Evolutionary conservation across 2,329 filamentous ascomycete genomes (phyloP).

Genomic region (Fusarium veterinarium): DNA sequence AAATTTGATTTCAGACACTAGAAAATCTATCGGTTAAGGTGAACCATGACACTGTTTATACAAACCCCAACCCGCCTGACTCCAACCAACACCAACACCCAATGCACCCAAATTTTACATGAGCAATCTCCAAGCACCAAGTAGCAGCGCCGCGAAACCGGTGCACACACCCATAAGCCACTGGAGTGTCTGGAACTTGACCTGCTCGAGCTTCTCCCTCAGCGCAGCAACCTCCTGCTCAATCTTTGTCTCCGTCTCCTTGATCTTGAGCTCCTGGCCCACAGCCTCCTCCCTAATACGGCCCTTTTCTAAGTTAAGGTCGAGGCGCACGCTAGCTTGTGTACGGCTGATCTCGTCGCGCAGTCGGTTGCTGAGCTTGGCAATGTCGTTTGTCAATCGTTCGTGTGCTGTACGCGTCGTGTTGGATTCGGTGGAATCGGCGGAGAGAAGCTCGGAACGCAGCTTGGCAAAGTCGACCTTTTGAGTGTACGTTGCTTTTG

Average conservation of each 20-base stretch:
- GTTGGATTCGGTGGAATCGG: conserved; percentile 90
- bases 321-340: conserved; percentile 90
- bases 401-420: conserved; percentile 92
- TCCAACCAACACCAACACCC: not conserved
- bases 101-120: conserved; percentile 58
- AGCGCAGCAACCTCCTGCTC: conserved; percentile 95
- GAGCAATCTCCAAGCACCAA: conserved; percentile 77
- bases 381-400: conserved; percentile 91
- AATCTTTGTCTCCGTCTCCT: conserved; percentile 98
- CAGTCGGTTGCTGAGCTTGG: conserved; percentile 89
- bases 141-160: conserved; percentile 72
- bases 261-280: conserved; percentile 96
- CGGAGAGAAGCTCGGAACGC: conserved; percentile 90
- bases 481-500: conserved; percentile 82
- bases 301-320: conserved; percentile 96
- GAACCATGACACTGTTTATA: conserved; percentile 24
- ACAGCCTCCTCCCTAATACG: conserved; percentile 96
- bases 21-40: conserved; percentile 41
- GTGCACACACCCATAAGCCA: conserved; percentile 93
- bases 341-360: conserved; percentile 95
- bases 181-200: conserved; percentile 98
- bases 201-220: conserved; percentile 91
- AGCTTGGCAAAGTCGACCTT: conserved; percentile 99
- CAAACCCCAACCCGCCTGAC: not conserved
- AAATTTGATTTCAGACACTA: conserved; percentile 26